Evolutionary conservation across 768 basidiomycete species (phyloP), one percentile per base, ranked within the genome.

Genomic region (Rossbeevera mucosa): DNA sequence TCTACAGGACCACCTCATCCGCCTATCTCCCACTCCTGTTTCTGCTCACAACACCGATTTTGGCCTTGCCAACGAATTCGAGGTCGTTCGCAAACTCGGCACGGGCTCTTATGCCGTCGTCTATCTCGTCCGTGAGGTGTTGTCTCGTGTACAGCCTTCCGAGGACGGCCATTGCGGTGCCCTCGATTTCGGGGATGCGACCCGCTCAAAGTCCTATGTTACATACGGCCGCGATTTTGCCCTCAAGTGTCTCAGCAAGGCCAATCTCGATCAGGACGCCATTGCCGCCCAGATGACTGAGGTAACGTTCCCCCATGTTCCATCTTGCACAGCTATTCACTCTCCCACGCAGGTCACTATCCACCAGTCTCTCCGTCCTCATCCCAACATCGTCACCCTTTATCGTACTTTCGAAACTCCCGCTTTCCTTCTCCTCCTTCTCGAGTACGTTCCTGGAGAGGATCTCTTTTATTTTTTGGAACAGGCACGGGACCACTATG

Each of bases 391-490:
- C 58, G 96, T 95, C 60, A 93, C 94, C 24, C 82, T 98, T 25
- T 85, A 95, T 69, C 86, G 88, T 60, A 95, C 96, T 1, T 80
- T 95, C 61, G 93, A 99, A 72, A 97, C 94, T 3, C 78, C 83
- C 50, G 86, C 91, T 26, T 96, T 91, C 70, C 76, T 99, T 7
- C 85, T 98, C 58, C 85, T 99, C 59, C 77, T 99, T 43, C 78
- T 99, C 59, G 95, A 99, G 75, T 92, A 87, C 66, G 94, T 96
- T 56, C 94, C 94, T 14, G 95, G 95, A 47, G 91, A 96, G 71
- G 95, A 99, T 71, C 76, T 98, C 58, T 99, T 94, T 71, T 99
- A 94, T 74, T 99, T 97, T 79, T 80, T 99, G 46, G 94, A 97
- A 75, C 92, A 96, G 76, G 85, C 91, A 56, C 85, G 88, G 68